phyloP scores from a whole-genome alignment of 2,329 filamentous ascomycete species.

The Huntiella savannae region DNA sequence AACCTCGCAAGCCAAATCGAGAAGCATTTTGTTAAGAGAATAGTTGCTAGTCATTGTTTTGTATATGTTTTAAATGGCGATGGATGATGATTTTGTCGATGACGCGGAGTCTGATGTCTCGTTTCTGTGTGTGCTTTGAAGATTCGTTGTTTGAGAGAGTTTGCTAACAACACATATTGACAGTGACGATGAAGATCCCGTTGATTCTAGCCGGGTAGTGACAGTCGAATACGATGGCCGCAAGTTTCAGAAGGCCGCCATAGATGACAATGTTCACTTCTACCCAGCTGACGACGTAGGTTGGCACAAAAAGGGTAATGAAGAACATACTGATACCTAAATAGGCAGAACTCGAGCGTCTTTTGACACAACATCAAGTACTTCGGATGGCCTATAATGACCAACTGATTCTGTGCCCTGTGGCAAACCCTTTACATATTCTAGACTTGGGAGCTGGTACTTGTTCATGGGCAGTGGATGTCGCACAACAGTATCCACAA shows the following conservation, averaged over 20 bases:
- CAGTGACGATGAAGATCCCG: neutral
- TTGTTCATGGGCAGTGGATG: conserved; percentile 5
- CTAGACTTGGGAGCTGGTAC: conserved; percentile 9
- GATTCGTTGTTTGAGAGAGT: neutral
- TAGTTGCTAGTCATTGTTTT: neutral
- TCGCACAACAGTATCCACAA: neutral
- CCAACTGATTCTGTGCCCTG: neutral
- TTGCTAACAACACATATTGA: neutral
- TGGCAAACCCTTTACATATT: conserved; percentile 1
- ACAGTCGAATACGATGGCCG: neutral
- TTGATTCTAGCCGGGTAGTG: neutral
- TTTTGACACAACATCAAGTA: conserved; percentile 1
- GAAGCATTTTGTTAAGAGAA: neutral
- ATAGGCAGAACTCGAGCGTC: conserved; percentile 1
- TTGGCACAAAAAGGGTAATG: neutral
- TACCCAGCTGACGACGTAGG: conserved; percentile 8
- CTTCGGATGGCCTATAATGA: conserved; percentile 4
- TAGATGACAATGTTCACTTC: conserved; percentile 5
- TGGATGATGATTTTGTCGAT: neutral
- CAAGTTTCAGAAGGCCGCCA: neutral
- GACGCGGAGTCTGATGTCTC: neutral
- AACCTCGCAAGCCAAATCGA: too few species aligned
- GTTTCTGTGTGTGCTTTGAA: neutral
- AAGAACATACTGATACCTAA: neutral
- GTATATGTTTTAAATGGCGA: neutral